Base-by-base conservation (phyloP, 2,329 filamentous ascomycete species). In the Rachicladosporium sp. region DNA sequence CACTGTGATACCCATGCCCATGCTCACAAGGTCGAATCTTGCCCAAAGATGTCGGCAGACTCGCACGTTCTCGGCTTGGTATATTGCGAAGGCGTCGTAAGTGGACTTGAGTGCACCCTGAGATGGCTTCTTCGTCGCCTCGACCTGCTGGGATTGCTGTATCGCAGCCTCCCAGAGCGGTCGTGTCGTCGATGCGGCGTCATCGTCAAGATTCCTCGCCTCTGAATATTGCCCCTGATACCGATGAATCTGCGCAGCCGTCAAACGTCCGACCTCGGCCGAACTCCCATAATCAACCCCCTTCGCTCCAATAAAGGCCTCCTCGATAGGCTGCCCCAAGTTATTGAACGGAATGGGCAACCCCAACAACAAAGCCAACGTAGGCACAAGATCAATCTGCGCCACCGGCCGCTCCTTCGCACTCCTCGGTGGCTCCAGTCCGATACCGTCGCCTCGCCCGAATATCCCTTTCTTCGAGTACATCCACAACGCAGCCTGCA, bases 331-430 rank as follows among this genome's bases (percentile, higher is more conserved):
- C 5, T 75, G 78, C 37, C 91, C 91, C 5, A 98, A 73, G 56
- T 91, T 98, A 60, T 96, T 98, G 67, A 86, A 98, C 0, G 91
- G 91, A 44, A 98, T 88, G 0, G 91, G 89, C 44, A 95, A 73
- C 6, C 91, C 91, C 1, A 98, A 69, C 1, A 98, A 71, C 29
- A 98, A 69, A 0, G 89, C 80, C 23, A 98, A 63, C 0, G 91
- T 98, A 4, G 91, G 89, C 2, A 98, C 91, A 9, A 98, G 72
- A 58, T 98, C 91, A 48, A 98, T 98, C 62, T 98, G 91, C 43
- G 68, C 69, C 6, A 81, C 68, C n/a, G 83, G 78, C 7, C 83
- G 56, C 52, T 79, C 74, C 58, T 91, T 93, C 31, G 88, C 87
- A 13, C 74, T 84, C n/a, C 65, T 61, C 5, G 76, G 74, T 4